Evolutionary conservation across 345 rosid species (phyloP).

Genomic region (Populus alba): DNA sequence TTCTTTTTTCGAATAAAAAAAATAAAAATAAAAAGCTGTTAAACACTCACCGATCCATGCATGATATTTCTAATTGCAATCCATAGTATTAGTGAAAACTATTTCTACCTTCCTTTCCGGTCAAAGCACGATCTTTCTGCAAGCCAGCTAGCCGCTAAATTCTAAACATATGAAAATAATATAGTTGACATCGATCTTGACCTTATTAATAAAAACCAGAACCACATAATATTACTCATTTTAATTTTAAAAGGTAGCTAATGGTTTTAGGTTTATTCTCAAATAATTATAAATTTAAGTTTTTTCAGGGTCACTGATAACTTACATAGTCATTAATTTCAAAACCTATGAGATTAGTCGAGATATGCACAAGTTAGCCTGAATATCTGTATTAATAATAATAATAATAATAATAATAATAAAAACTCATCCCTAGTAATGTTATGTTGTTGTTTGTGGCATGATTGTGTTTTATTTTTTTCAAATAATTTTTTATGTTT

Average conservation of each 20-base stretch:
- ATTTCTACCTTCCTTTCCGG: background rate
- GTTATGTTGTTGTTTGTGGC: too few species aligned
- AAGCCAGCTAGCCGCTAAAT: background rate
- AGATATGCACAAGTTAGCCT: accelerated
- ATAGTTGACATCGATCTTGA: background rate
- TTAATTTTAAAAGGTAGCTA: too few species aligned
- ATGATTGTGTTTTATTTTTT: too few species aligned
- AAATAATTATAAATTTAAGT: accelerated
- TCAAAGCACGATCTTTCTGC: background rate
- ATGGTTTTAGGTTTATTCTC: too few species aligned
- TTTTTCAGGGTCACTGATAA: accelerated
- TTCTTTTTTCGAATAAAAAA: too few species aligned
- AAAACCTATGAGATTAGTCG: accelerated
- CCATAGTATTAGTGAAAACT: background rate
- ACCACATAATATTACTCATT: background rate
- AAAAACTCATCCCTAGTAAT: too few species aligned
- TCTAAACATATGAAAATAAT: background rate
- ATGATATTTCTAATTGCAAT: background rate
- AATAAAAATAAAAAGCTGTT: too few species aligned
- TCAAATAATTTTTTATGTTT: too few species aligned
- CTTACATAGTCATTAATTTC: accelerated
- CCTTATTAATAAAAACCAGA: background rate
- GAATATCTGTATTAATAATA: accelerated
- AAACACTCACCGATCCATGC: background rate
- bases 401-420: too few species aligned